A percentile compares a stretch with the other conserved stretches of the same genome.
These are phyloP conservation scores for Metschnikowia cerradonensis DNA, from an alignment of 805 yeast species.

Conservation along the genomic window DNA sequence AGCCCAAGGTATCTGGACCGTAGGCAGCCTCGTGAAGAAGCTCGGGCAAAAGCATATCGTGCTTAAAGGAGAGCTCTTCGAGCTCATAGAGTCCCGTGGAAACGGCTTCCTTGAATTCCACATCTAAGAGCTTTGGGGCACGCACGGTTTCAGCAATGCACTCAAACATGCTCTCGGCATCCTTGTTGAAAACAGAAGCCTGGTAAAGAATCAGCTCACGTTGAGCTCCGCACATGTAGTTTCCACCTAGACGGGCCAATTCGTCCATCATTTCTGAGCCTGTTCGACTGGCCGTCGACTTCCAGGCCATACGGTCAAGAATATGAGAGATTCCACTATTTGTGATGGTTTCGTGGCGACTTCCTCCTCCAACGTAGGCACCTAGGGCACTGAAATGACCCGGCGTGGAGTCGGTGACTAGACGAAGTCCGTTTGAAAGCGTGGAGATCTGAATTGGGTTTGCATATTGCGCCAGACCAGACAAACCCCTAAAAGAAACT, in stretches of 20 bases:
- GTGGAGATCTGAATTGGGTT: conserved; percentile 30
- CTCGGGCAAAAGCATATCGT: conserved; percentile 85
- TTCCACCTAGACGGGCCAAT: conserved; percentile 83
- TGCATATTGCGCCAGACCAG: background rate
- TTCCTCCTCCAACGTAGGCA: conserved; percentile 84
- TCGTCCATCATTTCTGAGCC: conserved; percentile 71
- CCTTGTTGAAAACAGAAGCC: conserved; percentile 87
- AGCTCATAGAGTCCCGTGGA: conserved; percentile 77
- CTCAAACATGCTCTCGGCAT: conserved; percentile 73
- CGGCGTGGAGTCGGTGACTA: conserved; percentile 81
- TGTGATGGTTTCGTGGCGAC: conserved; percentile 64
- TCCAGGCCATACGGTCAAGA: conserved; percentile 81
- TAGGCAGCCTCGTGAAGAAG: conserved; percentile 84
- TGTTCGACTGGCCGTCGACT: conserved; percentile 54
- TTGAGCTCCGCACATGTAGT: conserved; percentile 87
- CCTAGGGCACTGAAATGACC: conserved; percentile 92
- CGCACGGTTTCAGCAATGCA: conserved; percentile 75
- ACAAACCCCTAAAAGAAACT: background rate
- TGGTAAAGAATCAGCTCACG: conserved; percentile 92
- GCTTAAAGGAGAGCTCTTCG: conserved; percentile 75
- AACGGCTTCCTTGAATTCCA: conserved; percentile 71
- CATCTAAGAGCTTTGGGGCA: conserved; percentile 60
- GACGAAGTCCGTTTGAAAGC: conserved; percentile 71
- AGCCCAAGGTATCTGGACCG: conserved; percentile 67
- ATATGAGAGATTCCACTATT: conserved; percentile 77